Evolutionary conservation across 306 rosid species (phyloP).

Genomic region (Acacia crassicarpa): DNA sequence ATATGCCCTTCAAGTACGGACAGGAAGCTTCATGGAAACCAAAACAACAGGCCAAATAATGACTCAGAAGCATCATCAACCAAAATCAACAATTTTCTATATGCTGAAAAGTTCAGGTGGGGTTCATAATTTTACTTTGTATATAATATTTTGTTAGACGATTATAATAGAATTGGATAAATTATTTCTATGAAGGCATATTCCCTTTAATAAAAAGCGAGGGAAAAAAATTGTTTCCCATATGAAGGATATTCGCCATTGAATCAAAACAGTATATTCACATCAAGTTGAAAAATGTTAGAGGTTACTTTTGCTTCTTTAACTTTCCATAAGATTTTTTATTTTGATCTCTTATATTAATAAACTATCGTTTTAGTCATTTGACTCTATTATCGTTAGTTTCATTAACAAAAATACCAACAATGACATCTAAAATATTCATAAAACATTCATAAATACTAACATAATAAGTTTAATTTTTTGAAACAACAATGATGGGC

Average conservation of each 20-base stretch:
- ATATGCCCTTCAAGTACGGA: constrained; percentile 51
- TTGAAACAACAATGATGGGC: too few species aligned
- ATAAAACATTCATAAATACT: too few species aligned
- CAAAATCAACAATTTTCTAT: constrained; percentile 37
- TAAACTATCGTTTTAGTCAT: too few species aligned
- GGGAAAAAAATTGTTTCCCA: not conserved
- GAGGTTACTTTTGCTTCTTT: too few species aligned
- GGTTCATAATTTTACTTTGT: not conserved
- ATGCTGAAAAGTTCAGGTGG: constrained; percentile 58
- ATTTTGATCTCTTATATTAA: too few species aligned
- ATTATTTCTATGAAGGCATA: not conserved
- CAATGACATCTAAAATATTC: too few species aligned
- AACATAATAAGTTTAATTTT: too few species aligned
- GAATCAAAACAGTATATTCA: not conserved
- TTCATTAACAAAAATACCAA: too few species aligned
- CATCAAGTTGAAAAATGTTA: not conserved
- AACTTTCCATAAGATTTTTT: too few species aligned
- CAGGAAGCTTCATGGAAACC: constrained; percentile 53
- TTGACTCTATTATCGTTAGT: too few species aligned
- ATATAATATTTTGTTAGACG: not conserved
- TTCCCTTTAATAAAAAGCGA: not conserved
- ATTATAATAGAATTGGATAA: not conserved
- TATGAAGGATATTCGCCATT: not conserved
- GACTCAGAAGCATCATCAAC: constrained; percentile 28
- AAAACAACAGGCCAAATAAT: constrained; percentile 30